Conservation (phyloP, 2,329 filamentous ascomycete genomes). For the Triangularia verruculosa region DNA sequence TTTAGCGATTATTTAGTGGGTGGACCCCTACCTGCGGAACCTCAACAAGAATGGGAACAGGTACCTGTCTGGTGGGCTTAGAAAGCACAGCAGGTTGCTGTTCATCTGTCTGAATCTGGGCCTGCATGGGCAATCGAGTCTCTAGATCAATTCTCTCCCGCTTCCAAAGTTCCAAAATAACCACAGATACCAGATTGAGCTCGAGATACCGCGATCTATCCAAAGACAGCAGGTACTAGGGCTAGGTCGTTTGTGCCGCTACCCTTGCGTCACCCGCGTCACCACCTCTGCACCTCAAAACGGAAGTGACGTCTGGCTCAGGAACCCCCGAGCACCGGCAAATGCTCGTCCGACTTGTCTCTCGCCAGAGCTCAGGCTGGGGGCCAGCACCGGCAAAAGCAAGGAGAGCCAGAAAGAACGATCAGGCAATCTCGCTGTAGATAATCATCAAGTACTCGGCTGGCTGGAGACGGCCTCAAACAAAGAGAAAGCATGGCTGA, state of each 20-base stretch:
- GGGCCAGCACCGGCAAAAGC: not conserved
- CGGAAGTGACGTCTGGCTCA: slow-evolving; percentile 6
- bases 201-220: not conserved
- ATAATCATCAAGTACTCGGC: not conserved
- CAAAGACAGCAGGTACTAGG: not conserved
- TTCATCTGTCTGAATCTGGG: not conserved
- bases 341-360: not conserved
- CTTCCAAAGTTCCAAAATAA: not conserved
- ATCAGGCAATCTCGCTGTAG: not conserved
- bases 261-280: not conserved
- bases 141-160: not conserved
- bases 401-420: not conserved
- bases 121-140: not conserved
- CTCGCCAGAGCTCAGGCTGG: not conserved
- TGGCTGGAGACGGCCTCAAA: not conserved
- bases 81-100: not conserved
- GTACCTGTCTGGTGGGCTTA: not conserved
- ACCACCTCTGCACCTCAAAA: slow-evolving; percentile 3
- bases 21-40: not conserved
- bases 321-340: slow-evolving; percentile 5
- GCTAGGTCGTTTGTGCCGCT: not conserved
- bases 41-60: not conserved
- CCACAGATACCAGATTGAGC: not conserved
- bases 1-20: not conserved
- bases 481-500: not conserved